Base-by-base conservation (phyloP, 768 basidiomycete species). In the Multifurca ochricompacta region DNA sequence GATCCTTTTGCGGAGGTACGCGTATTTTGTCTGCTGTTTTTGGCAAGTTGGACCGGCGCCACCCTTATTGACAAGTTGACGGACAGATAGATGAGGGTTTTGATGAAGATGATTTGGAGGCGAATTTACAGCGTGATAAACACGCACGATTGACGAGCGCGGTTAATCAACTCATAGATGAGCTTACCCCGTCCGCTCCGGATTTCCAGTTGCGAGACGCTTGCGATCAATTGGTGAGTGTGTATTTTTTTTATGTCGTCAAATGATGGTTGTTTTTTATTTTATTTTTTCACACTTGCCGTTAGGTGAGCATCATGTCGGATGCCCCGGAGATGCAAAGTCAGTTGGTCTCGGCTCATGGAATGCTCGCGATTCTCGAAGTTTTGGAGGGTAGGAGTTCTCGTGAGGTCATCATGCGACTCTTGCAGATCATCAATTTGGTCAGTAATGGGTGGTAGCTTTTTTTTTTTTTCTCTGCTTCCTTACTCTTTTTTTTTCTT, bases 1-100 rank as follows among this genome's bases (percentile, higher is more conserved):
- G 93, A 99, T 73, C 95, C 96, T 1, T 99, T 99, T 62, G 93
- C 95, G 2, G 91, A 93, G 74, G 91, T 90, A 61, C 52, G 62
- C 44, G 16, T 30, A 11, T n/a, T n/a, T n/a, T n/a, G n/a, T n/a
- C n/a, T n/a, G n/a, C n/a, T n/a, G n/a, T n/a, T n/a, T n/a, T n/a
- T n/a, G n/a, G n/a, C n/a, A n/a, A n/a, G n/a, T n/a, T n/a, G n/a
- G n/a, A n/a, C n/a, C n/a, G n/a, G 21, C 35, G 56, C 21, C 9
- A 13, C 27, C 27, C 43, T 43, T 10, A 13, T 46, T 41, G 44
- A 51, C 59, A 56, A 41, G 51, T 41, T 1, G 27, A 36, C 28
- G 49, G n/a, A 31, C 58, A 87, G 88, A 94, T 95, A 54, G 92
- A 96, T 63, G 93, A 94, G 73, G 89, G 87, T 6, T 94, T 92